Conservation (phyloP, 2,329 filamentous ascomycete species). For the Phialocephala subalpina region DNA sequence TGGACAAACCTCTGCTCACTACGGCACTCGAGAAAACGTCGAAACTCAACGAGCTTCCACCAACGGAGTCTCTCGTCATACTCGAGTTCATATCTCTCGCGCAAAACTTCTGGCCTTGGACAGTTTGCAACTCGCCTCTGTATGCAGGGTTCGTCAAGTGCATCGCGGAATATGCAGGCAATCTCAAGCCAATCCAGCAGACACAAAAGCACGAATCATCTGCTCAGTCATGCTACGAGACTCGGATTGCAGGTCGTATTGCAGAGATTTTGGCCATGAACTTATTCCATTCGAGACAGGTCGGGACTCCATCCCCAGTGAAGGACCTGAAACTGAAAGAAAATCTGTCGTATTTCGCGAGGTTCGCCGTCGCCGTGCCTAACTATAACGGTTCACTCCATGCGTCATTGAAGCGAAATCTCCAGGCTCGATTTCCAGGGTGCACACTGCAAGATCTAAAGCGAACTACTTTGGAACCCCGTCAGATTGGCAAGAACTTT, state of each 20-base stretch:
- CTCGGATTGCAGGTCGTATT: conserved; percentile 79
- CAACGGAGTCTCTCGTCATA: conserved; percentile 75
- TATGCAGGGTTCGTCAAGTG: conserved; percentile 77
- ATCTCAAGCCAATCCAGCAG: conserved; percentile 59
- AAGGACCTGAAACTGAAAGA: conserved; percentile 77
- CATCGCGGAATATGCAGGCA: conserved; percentile 74
- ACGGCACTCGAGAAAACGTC: conserved; percentile 77
- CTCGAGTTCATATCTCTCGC: conserved; percentile 88
- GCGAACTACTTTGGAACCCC: conserved; percentile 71
- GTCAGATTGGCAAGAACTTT: conserved; percentile 76
- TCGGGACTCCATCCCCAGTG: conserved; percentile 72
- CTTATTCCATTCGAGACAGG: conserved; percentile 84
- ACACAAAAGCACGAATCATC: conserved; percentile 60
- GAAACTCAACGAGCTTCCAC: conserved; percentile 68
- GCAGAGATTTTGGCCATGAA: conserved; percentile 92
- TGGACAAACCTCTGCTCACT: conserved; percentile 72
- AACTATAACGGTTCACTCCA: conserved; percentile 91
- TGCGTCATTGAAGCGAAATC: conserved; percentile 83
- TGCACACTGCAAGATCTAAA: conserved; percentile 83
- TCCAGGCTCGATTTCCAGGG: conserved; percentile 78
- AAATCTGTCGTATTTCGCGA: conserved; percentile 80
- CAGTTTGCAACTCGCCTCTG: conserved; percentile 79
- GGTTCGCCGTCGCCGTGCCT: conserved; percentile 79
- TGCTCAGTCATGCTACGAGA: conserved; percentile 61
- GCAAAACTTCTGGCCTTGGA: conserved; percentile 97